phyloP scores from a whole-genome alignment of 768 basidiomycete species.

The Chiua virens region DNA sequence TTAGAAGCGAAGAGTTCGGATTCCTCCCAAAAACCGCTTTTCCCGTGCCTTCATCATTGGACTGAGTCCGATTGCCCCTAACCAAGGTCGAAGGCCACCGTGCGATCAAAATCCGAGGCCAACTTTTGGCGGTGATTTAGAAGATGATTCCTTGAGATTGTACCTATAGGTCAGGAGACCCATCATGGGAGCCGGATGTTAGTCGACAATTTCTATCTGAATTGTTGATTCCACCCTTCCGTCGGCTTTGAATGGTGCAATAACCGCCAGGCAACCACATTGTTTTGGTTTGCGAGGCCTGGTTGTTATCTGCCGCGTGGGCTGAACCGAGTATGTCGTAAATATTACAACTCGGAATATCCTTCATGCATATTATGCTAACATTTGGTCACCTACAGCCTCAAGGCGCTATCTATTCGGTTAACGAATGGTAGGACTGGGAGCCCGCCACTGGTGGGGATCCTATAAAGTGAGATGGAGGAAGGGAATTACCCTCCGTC shows the following conservation, averaged over 20 bases:
- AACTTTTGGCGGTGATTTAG: not conserved
- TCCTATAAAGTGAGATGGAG: conserved; percentile 7
- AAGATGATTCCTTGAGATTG: not conserved
- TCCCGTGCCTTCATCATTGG: conserved; percentile 1
- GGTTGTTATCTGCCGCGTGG: conserved; percentile 1
- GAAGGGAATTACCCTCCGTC: not conserved
- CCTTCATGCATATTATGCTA: conserved; percentile 8
- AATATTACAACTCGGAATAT: not conserved
- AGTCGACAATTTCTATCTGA: not conserved
- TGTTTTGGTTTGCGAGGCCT: not conserved
- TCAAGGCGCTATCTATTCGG: not conserved
- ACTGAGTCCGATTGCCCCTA: not conserved
- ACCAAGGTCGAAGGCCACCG: not conserved
- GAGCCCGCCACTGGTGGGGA: not conserved
- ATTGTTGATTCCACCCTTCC: not conserved
- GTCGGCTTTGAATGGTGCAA: not conserved
- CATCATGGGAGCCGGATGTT: not conserved
- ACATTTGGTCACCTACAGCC: conserved; percentile 10
- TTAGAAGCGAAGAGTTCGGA: too few species aligned
- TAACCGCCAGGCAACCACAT: not conserved
- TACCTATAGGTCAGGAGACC: too few species aligned
- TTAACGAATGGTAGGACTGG: too few species aligned
- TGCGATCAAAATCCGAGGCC: not conserved
- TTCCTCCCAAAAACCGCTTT: conserved; percentile 4
- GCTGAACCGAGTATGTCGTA: conserved; percentile 1